Conservation (phyloP, 257 asterid genomes). For the Anisodus acutangulus region DNA sequence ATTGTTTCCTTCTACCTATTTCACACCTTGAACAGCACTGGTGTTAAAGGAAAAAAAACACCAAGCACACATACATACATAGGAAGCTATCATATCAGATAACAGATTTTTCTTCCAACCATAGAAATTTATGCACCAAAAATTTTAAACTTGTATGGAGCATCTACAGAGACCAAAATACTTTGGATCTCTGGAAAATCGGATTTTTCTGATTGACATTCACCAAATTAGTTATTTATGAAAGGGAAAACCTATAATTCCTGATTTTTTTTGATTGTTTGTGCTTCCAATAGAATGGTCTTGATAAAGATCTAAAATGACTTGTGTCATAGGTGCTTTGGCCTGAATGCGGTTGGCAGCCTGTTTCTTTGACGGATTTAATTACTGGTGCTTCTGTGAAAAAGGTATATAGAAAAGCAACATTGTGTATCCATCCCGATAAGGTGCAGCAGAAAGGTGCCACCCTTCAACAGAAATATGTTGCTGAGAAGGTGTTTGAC, state of each 20-base stretch:
- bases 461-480: constrained; percentile 90
- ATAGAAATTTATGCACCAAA: constrained; percentile 14
- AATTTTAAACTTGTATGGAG: not conserved
- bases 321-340: constrained; percentile 76
- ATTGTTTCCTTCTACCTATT: constrained; percentile 16
- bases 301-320: constrained; percentile 18
- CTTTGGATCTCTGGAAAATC: not conserved
- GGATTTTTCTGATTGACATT: not conserved
- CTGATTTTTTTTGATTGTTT: not conserved
- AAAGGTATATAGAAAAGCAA: constrained; percentile 91
- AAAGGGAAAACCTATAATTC: not conserved
- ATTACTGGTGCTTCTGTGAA: constrained; percentile 89
- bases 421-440: constrained; percentile 98
- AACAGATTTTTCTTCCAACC: not conserved
- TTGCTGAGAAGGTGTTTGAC: constrained; percentile 98
- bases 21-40: constrained; percentile 1
- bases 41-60: not conserved
- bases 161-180: not conserved
- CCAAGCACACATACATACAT: not conserved
- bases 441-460: constrained; percentile 99
- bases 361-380: constrained; percentile 95
- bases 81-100: not conserved
- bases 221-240: not conserved
- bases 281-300: constrained; percentile 23
- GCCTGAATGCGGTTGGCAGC: constrained; percentile 99